Evolutionary conservation across 2,329 filamentous ascomycete species (phyloP), one percentile per base, ranked within the genome.

Genomic region (Aspergillus udagawae): DNA sequence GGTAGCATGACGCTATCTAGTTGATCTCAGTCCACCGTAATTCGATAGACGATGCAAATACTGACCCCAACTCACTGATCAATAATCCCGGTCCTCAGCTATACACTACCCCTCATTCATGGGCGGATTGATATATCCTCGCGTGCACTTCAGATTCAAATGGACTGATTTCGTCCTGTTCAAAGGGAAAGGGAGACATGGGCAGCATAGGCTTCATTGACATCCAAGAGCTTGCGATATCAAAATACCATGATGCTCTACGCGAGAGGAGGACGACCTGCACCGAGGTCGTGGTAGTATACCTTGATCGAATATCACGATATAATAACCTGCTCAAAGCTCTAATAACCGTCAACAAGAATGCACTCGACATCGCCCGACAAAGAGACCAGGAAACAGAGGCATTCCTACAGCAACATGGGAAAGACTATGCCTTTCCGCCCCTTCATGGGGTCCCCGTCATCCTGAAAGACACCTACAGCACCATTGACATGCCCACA

Each of bases 401-500:
- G 2, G 20, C 20, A 5, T 23, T 58, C 20, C 54, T 62, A 23
- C 27, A 53, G 17, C 49, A 14, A n/a, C n/a, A 23, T 14, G 23
- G 21, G 47, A 51, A 51, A 3, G 51, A 49, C 14, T 21, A 17
- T 0, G 21, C 53, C 9, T 56, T 66, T 23, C 62, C 53, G 10
- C 57, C 58, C 0, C 73, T 88, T 1, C 84, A 87, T 67, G 86
- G 85, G 65, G 76, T 88, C 20, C 85, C 86, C 0, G 69, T 86
- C 12, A 65, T 88, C 4, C 70, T 88, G 5, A 88, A 88, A 67
- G 86, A 88, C 70, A 88, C 87, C 65, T 86, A 81, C 65, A 80
- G 86, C 55, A 82, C 83, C 0, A 61, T 68, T 0, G 77, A 79
- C 21, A 80, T 85, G 70, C 79, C 79, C 47, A 88, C 85, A 0